Evolutionary conservation across 108 stramenopile species (phyloP), one percentile per base, ranked within the genome.

Genomic region (Bacterosira constricta): DNA sequence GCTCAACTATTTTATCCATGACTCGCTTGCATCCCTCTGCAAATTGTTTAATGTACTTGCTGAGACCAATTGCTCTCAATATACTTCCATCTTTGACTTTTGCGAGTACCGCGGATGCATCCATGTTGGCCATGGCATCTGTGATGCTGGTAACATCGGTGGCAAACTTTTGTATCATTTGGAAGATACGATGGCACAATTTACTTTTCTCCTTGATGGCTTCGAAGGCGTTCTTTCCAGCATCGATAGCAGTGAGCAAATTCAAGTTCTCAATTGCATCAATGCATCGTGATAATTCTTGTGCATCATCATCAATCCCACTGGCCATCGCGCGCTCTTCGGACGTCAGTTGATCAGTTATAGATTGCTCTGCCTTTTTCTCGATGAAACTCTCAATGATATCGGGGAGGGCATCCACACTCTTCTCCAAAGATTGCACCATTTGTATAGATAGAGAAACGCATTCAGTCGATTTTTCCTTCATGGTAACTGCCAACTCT

Each of bases 321-420:
- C 10, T n/a, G 58, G 55, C 53, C 36, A 81, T 39, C 8, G 18
- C 80, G 11, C 79, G 34, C 6, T 80, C 77, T 45, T 63, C 54
- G 0, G 13, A 30, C 0, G 62, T 62, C 4, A 73, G 67, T 55
- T 69, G 79, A 10, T 79, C 73, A 15, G 25, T 41, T 7, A 49
- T 49, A 13, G 42, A 41, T 46, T 63, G 65, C 32, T 52, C 17
- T 9, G 84, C 84, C 58, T 53, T 58, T 4, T 69, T 52, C n/a
- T 86, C 82, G 54, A 86, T 71, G 51, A 46, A 59, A 7, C 52
- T 63, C 50, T 86, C 68, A 45, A 83, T 36, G 15, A 47, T 5
- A 58, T 77, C 71, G 1, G 85, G 85, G n/a, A 86, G 52, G 3
- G 49, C 71, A 54, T 81, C 79, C 60, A 86, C 71, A 38, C 75